phyloP scores from a whole-genome alignment of 1,284 basidiomycete genomes.

The Ceratobasidium sp. region DNA sequence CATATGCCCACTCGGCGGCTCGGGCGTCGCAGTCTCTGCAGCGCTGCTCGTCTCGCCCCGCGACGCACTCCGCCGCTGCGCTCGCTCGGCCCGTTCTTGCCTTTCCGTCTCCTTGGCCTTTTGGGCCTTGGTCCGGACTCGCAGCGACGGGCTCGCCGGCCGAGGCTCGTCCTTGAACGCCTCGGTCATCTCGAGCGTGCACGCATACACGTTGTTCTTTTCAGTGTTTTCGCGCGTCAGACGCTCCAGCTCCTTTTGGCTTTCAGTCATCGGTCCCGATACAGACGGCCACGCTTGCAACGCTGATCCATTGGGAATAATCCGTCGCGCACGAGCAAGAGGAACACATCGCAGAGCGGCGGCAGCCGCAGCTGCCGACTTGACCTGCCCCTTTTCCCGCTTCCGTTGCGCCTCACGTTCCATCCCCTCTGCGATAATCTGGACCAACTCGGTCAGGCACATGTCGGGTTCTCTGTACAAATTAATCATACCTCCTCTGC shows the following conservation, averaged over 20 bases:
- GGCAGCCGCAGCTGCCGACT: constrained; percentile 50
- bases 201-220: constrained; percentile 12
- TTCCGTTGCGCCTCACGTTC: constrained; percentile 29
- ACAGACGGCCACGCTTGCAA: constrained; percentile 13
- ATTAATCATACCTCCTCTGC: constrained; percentile 28
- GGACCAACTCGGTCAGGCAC: neutral
- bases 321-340: constrained; percentile 3
- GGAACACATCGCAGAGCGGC: constrained; percentile 42
- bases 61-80: constrained; percentile 31
- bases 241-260: constrained; percentile 28
- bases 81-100: constrained; percentile 28
- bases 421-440: constrained; percentile 31
- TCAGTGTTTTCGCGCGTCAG: constrained; percentile 21
- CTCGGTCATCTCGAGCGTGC: constrained; percentile 15
- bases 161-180: constrained; percentile 11
- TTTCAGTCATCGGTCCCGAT: constrained; percentile 2
- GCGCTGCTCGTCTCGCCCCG: neutral
- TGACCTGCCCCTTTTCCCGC: constrained; percentile 46
- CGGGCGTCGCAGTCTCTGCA: neutral
- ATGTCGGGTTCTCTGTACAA: neutral
- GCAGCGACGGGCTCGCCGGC: constrained; percentile 34
- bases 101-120: constrained; percentile 35
- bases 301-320: constrained; percentile 16
- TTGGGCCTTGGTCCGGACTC: constrained; percentile 38
- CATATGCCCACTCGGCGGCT: neutral